Base-by-base conservation (phyloP, 257 asterid species). In the Lithospermum erythrorhizon region DNA sequence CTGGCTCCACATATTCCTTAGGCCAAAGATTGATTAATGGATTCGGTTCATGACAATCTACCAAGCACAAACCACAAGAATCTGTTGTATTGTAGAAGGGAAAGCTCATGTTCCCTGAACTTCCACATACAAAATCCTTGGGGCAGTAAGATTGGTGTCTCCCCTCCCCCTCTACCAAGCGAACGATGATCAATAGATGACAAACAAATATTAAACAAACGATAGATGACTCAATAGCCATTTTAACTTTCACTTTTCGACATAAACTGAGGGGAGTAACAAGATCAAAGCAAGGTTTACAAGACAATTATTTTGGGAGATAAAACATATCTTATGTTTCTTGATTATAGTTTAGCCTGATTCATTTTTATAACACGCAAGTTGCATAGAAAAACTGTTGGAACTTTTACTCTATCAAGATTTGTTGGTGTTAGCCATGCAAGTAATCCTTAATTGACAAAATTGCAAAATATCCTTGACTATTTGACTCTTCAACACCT, bases 11-110 rank as follows among this genome's bases (percentile, higher is more conserved):
- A 69, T 58, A 6, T 27, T 65, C 23, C 30, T 11, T 18, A 27
- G 53, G 0, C 49, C 49, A 41, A 11, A 82, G 47, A 61, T 65
- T 65, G 22, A 85, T 18, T 4, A 0, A 30, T 53, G 81, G 87
- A 48, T 15, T 0, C 13, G 25, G 32, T 1, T 23, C 30, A 21
- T 58, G 13, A 24, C 68, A 51, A 4, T 61, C 27, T 32, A 80
- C 58, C 25, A 49, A 19, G 73, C 72, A 59, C 32, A 80, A 47
- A 7, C 90, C 87, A 24, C 87, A 82, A 0, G 68, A 59, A 3
- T 20, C 25, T 1, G 29, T 1, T 5, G 3, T 1, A 21, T 17
- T 6, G 14, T 70, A 3, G 54, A 74, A 63, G 2, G 94, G 85
- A 21, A 74, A 76, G 17, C 18, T 29, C 9, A 84, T 55, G 47